Evolutionary conservation across 495 filamentous ascomycete species (phyloP), one percentile per base, ranked within the genome.

Genomic region (Usnea hakonensis): DNA sequence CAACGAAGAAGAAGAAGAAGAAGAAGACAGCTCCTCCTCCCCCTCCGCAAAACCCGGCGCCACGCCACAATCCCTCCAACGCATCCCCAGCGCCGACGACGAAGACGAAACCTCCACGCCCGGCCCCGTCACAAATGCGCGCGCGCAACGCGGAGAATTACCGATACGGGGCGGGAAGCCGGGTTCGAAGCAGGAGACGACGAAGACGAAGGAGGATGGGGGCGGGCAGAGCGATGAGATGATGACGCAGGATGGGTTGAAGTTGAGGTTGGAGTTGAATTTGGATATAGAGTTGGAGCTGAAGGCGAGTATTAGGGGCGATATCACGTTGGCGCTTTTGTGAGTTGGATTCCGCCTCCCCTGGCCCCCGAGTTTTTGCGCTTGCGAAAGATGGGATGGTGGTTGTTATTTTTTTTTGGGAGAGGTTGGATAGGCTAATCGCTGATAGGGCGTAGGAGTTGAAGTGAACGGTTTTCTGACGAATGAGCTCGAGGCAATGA

Each of bases 241-340:
- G 60, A 63, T 41, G 53, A 63, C 61, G 38, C 57, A 67, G 57
- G 68, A 64, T 11, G 64, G 64, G 30, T 53, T 64, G 40, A 65
- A 91, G 72, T 74, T 96, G 63, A 79, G 83, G 67, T 67, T 96
- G 76, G 73, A 91, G 57, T 72, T 96, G 59, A 90, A 95, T 71
- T 71, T 95, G 56, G 95, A 95, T 71, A 83, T 95, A 66, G 88
- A 95, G 78, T 86, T 95, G 3, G 88, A 95, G 78, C 85, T 95
- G 2, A 95, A 95, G 83, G 91, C 91, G 23, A 89, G 90, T 76
- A 94, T 96, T 71, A 88, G 93, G 69, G 90, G 91, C 73, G 91
- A 95, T 78, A 76, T 95, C 68, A 94, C 90, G 43, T 71, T 96
- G 57, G 86, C 87, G 57, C 78, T 96, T 67, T 81, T 96, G 90